Percentiles rank a stretch among this genome's conserved stretches.
Conservation (phyloP, 805 yeast genomes). For the Lipomyces orientalis region DNA sequence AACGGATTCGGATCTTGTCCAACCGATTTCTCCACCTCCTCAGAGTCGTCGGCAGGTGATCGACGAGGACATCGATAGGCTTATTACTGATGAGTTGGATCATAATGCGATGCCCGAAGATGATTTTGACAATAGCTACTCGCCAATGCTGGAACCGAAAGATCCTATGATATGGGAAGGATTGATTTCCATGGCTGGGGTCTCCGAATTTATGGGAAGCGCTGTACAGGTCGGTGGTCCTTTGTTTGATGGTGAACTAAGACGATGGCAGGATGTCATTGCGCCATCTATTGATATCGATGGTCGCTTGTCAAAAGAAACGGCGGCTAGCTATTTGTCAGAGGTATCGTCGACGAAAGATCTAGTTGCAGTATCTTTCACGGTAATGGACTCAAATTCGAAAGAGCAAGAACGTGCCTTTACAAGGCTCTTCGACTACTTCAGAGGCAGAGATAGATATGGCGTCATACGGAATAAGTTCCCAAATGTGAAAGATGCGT, state of each 20-base stretch:
- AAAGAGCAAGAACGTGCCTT: constrained; percentile 41
- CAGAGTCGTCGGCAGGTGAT: constrained; percentile 15
- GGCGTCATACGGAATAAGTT: constrained; percentile 65
- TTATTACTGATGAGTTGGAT: constrained; percentile 34
- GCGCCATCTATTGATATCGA: constrained; percentile 53
- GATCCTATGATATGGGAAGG: constrained; percentile 55
- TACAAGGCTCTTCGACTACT: constrained; percentile 53
- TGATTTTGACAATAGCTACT: constrained; percentile 34
- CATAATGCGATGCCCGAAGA: constrained; percentile 24
- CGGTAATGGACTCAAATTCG: constrained; percentile 39
- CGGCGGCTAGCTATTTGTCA: constrained; percentile 63
- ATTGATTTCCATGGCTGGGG: constrained; percentile 55
- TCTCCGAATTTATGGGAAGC: constrained; percentile 52
- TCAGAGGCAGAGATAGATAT: constrained; percentile 54
- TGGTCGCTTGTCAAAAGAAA: constrained; percentile 63
- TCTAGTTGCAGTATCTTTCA: constrained; percentile 57
- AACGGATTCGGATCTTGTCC: neutral
- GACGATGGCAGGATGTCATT: constrained; percentile 35
- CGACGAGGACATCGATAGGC: constrained; percentile 34
- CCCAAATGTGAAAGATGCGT: constrained; percentile 65
- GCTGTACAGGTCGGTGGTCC: constrained; percentile 50
- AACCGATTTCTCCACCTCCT: constrained; percentile 13
- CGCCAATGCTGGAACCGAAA: constrained; percentile 22
- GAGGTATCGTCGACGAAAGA: constrained; percentile 56
- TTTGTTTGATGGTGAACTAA: constrained; percentile 24